Conservation (phyloP, 2,329 filamentous ascomycete genomes). For the Claviceps cyperi region DNA sequence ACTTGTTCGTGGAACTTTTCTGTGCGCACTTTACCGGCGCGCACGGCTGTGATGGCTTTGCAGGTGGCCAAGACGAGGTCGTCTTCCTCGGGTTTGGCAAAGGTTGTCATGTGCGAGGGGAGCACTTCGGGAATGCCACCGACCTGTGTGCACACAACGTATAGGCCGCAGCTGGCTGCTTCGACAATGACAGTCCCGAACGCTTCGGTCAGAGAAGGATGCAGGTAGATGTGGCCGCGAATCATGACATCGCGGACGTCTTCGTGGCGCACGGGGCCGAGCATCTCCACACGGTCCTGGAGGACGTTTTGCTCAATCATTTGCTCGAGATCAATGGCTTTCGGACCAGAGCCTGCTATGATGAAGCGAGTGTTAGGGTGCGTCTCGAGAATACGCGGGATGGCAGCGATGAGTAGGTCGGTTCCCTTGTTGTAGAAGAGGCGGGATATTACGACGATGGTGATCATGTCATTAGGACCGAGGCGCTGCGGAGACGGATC, state of each 20-base stretch:
- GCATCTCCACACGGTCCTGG: slow-evolving; percentile 83
- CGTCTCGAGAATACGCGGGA: slow-evolving; percentile 76
- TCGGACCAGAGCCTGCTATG: slow-evolving; percentile 88
- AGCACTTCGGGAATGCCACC: slow-evolving; percentile 95
- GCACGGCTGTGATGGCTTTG: slow-evolving; percentile 72
- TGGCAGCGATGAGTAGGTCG: slow-evolving; percentile 88
- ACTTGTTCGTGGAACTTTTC: slow-evolving; percentile 95
- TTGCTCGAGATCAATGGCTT: slow-evolving; percentile 94
- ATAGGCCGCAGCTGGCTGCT: slow-evolving; percentile 86
- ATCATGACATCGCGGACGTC: slow-evolving; percentile 97
- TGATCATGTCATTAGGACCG: slow-evolving; percentile 75
- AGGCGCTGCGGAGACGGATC: slow-evolving; percentile 49
- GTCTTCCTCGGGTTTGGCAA: slow-evolving; percentile 92
- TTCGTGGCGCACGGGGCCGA: slow-evolving; percentile 86
- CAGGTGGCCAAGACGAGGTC: slow-evolving; percentile 83
- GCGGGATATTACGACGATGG: slow-evolving; percentile 91
- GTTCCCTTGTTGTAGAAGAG: slow-evolving; percentile 99
- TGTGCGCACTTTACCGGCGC: slow-evolving; percentile 75
- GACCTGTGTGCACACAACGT: slow-evolving; percentile 92
- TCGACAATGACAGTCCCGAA: slow-evolving; percentile 98
- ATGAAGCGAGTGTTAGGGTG: slow-evolving; percentile 94
- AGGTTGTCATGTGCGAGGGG: slow-evolving; percentile 92
- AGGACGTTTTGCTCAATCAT: slow-evolving; percentile 93
- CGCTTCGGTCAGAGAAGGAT: slow-evolving; percentile 87
- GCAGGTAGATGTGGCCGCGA: slow-evolving; percentile 87